Percentiles rank a stretch among this genome's conserved stretches.
Conservation (phyloP, 768 basidiomycete species). For the Suillus occidentalis region DNA sequence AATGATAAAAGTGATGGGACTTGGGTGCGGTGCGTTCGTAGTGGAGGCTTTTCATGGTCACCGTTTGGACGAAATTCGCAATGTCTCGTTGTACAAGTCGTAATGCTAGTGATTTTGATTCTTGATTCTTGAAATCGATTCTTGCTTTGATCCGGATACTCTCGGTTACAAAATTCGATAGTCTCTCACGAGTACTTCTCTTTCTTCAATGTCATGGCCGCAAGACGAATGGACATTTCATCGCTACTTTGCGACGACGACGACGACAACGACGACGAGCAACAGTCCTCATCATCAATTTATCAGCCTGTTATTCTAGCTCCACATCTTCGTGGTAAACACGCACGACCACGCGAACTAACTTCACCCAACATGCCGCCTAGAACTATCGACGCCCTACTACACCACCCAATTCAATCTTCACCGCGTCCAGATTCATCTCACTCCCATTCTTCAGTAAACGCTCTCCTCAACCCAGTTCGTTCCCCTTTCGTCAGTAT, state of each 20-base stretch:
- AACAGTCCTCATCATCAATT: conserved; percentile 4
- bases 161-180: neutral
- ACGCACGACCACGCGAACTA: conserved; percentile 9
- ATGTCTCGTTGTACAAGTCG: conserved; percentile 84
- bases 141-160: neutral
- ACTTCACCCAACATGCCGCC: conserved; percentile 4
- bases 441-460: conserved; percentile 20
- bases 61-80: conserved; percentile 73
- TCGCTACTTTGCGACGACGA: conserved; percentile 67
- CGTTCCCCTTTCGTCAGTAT: conserved; percentile 5
- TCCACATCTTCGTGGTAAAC: conserved; percentile 30
- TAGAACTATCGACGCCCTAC: conserved; percentile 19
- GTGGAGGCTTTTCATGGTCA: conserved; percentile 63
- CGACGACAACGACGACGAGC: conserved; percentile 29
- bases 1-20: conserved; percentile 67
- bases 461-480: conserved; percentile 6
- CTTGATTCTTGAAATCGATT: too few species aligned
- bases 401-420: conserved; percentile 13
- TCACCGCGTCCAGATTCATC: conserved; percentile 18
- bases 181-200: conserved; percentile 8
- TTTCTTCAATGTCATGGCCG: conserved; percentile 44
- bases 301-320: conserved; percentile 31
- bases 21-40: conserved; percentile 79
- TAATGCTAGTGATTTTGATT: too few species aligned
- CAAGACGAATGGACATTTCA: conserved; percentile 73